Conservation (phyloP, 2,329 filamentous ascomycete genomes). For the Xylariaceae sp. region DNA sequence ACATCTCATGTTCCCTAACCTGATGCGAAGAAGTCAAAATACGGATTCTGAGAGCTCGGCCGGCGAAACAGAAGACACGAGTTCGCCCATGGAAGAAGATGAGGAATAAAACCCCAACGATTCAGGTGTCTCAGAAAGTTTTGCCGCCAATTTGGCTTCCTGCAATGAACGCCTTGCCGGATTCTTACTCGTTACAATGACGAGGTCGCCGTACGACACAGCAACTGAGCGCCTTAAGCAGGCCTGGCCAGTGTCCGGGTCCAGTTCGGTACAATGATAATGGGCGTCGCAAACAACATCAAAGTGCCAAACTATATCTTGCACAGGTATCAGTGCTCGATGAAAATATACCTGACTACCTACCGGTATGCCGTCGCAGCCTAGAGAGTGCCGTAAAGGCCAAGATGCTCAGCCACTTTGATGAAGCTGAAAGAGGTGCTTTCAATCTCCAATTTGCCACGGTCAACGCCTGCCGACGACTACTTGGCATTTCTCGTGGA, state of each 20-base stretch:
- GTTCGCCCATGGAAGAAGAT: constrained; percentile 12
- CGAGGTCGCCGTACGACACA: background rate
- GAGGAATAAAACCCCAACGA: constrained; percentile 1
- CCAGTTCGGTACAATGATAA: background rate
- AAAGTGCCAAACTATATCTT: background rate
- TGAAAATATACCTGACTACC: background rate
- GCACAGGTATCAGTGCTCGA: background rate
- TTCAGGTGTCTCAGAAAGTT: background rate
- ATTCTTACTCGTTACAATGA: background rate
- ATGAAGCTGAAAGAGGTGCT: constrained; percentile 12
- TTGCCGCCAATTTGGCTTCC: background rate
- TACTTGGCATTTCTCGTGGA: constrained; percentile 7
- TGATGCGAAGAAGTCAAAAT: constrained; percentile 34
- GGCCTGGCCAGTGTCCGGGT: background rate
- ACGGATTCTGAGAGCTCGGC: constrained; percentile 13
- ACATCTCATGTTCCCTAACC: constrained; percentile 50
- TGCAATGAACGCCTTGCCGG: background rate
- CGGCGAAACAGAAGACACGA: constrained; percentile 10
- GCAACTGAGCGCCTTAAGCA: background rate
- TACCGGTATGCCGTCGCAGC: background rate
- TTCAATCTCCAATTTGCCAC: constrained; percentile 9
- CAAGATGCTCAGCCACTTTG: constrained; percentile 13
- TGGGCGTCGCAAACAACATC: background rate
- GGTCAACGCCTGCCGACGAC: background rate
- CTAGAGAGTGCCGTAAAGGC: background rate